phyloP scores from a whole-genome alignment of 2,329 filamentous ascomycete species.

The Clonostachys rosea region DNA sequence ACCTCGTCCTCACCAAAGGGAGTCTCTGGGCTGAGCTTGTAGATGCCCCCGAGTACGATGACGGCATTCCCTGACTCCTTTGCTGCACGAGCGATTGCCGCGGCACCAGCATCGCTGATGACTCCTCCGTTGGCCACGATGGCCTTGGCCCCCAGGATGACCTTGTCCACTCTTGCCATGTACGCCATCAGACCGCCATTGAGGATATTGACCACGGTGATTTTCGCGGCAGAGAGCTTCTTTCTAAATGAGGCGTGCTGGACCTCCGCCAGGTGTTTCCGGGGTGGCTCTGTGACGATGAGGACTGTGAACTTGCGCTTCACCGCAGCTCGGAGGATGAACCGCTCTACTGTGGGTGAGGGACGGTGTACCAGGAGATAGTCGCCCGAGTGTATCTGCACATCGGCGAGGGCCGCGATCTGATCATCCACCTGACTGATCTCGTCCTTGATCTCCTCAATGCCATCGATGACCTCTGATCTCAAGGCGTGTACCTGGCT shows the following conservation, averaged over 20 bases:
- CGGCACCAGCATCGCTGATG: constrained; percentile 78
- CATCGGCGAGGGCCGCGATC: constrained; percentile 81
- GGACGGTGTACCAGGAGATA: constrained; percentile 87
- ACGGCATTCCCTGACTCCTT: constrained; percentile 79
- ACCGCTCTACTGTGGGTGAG: constrained; percentile 81
- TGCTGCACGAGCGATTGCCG: constrained; percentile 78
- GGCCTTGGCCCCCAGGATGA: constrained; percentile 82
- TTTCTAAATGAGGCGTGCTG: constrained; percentile 62
- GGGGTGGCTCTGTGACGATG: constrained; percentile 62
- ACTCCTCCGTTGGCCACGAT: constrained; percentile 87
- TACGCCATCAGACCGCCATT: constrained; percentile 87
- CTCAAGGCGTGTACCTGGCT: constrained; percentile 65
- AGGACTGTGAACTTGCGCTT: constrained; percentile 92
- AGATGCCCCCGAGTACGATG: constrained; percentile 84
- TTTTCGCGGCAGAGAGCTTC: constrained; percentile 71
- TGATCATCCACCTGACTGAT: constrained; percentile 90
- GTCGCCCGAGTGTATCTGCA: constrained; percentile 91
- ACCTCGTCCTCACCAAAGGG: constrained; percentile 77
- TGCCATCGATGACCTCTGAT: constrained; percentile 88
- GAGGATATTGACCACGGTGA: constrained; percentile 77
- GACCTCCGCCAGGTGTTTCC: constrained; percentile 24
- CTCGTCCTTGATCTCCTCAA: constrained; percentile 94
- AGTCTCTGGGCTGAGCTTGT: constrained; percentile 89
- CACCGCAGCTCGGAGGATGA: constrained; percentile 79
- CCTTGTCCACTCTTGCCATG: constrained; percentile 94